Base-by-base conservation (phyloP, 2,329 filamentous ascomycete species). In the Penicillium decumbens region DNA sequence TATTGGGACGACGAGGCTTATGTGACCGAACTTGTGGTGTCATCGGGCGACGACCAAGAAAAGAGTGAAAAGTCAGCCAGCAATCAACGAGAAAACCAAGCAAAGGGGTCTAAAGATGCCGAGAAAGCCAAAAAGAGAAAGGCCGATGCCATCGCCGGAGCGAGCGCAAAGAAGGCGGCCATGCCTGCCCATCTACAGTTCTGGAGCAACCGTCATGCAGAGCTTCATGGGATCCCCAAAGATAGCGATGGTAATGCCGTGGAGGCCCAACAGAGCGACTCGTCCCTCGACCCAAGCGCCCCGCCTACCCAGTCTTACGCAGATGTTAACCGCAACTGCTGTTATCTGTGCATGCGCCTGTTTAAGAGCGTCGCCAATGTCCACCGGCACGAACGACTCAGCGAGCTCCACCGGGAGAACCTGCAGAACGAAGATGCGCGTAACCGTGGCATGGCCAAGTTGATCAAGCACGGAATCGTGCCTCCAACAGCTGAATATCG, bases 1-100 rank as follows among this genome's bases (percentile, higher is more conserved):
- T 92, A 92, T 66, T 89, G 88, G 80, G 87, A 91, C 60, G 78
- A 83, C 44, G 80, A 83, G 23, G 84, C 83, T 1, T 92, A 88
- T 61, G 84, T 83, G 1, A 87, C 78, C 39, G 81, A 87, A 58
- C 72, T 82, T 32, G 69, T 80, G 1, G 75, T 88, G 3, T 79
- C 81, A n/a, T 66, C 74, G 3, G 73, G 77, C 15, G 74, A 78
- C 12, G 71, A 76, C 0, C 70, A 74, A 35, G 41, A 58, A 23
- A n/a, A 67, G 64, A 45, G 38, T 6, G 55, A 60, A 9, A 62
- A 60, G 42, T 12, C 54, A 4, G 27, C 30, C 23, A 35, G 53
- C 47, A 45, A 32, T 29, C 50, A 51, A 3, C 56, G 61, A 28
- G 62, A 66, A 12, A 53, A 38, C n/a, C 63, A 67, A 29, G 49